Evolutionary conservation across 805 yeast genomes (phyloP).

Genomic region (Starmerella apis): DNA sequence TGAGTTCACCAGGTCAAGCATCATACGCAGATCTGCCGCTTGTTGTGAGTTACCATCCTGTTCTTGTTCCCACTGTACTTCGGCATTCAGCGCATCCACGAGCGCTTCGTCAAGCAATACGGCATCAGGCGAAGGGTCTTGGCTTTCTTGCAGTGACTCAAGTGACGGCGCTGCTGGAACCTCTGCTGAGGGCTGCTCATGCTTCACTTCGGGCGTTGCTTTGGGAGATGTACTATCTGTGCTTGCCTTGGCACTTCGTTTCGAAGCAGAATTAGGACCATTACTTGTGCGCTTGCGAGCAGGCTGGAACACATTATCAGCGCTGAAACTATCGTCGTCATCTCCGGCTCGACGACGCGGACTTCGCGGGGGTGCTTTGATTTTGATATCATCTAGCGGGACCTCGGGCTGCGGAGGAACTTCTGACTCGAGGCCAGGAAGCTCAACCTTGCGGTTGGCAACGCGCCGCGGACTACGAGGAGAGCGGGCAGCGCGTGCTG

Average conservation of each 20-base stretch:
- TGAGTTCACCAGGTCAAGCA: not conserved
- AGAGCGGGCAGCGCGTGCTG: conserved; percentile 6
- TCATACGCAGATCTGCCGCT: conserved; percentile 2
- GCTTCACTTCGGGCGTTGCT: not conserved
- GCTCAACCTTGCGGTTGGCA: conserved; percentile 16
- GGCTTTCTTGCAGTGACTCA: not conserved
- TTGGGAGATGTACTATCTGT: not conserved
- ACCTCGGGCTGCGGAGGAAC: conserved; percentile 2
- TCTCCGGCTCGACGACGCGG: conserved; percentile 11
- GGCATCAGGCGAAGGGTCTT: conserved; percentile 1
- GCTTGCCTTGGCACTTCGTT: not conserved
- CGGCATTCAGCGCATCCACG: conserved; percentile 5
- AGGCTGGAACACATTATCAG: conserved; percentile 24
- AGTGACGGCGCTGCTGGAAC: not conserved
- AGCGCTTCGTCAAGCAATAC: conserved; percentile 5
- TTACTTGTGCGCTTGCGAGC: conserved; percentile 12
- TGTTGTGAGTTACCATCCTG: conserved; percentile 2
- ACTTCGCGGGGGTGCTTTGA: conserved; percentile 16
- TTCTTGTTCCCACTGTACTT: conserved; percentile 5
- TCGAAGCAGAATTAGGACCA: conserved; percentile 5
- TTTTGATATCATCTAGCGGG: conserved; percentile 13
- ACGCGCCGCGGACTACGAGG: conserved; percentile 15
- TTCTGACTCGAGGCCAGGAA: conserved; percentile 3
- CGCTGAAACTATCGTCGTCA: conserved; percentile 18
- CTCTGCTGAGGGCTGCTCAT: not conserved